A percentile compares a stretch with the other conserved stretches of the same genome.
Conservation (phyloP, 257 asterid genomes). For the Buddleja alternifolia region DNA sequence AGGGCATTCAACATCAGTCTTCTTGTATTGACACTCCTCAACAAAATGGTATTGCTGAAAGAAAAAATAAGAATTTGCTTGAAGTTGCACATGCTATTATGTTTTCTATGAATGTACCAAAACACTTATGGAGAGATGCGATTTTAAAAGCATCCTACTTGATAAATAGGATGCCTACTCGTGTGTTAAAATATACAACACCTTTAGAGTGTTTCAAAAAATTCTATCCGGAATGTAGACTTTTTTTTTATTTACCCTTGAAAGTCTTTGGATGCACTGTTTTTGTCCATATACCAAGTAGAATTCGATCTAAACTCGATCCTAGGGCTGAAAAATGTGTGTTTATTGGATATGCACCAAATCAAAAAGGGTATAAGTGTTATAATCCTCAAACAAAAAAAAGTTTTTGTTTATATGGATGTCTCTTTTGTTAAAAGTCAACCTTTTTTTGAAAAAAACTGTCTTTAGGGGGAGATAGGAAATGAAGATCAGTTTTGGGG, state of each 20-base stretch:
- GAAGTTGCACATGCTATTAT: constrained; percentile 2
- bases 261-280: constrained; percentile 12
- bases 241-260: neutral
- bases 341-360: no score
- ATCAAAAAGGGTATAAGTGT: no score
- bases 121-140: constrained; percentile 5
- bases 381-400: no score
- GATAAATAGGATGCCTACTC: constrained; percentile 10
- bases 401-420: no score
- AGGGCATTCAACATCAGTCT: neutral
- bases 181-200: no score
- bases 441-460: no score
- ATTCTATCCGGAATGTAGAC: no score
- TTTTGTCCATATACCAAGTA: neutral
- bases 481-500: no score
- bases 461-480: no score
- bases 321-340: neutral
- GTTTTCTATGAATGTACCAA: constrained; percentile 7
- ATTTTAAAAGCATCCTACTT: neutral
- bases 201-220: no score
- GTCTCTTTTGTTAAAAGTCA: no score
- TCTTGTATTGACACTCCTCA: neutral
- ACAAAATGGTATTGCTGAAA: neutral
- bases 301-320: no score
- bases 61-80: constrained; percentile 8